phyloP scores from a whole-genome alignment of 106 monocot genomes.

The Amphibolis antarctica region DNA sequence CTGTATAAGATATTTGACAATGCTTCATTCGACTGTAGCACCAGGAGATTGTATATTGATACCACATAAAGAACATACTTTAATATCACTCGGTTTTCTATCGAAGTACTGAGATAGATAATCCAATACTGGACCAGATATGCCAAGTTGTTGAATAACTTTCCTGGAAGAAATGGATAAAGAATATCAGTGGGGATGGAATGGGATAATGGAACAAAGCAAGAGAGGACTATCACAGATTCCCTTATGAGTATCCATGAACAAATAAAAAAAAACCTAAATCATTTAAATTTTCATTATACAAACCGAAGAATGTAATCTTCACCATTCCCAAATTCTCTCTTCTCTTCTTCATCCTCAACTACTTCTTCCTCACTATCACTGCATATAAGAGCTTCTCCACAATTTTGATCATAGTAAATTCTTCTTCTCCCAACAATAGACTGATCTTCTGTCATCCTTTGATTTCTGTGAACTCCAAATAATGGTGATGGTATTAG shows the following conservation, averaged over 20 bases:
- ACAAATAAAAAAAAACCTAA: not conserved
- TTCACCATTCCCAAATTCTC: conserved; percentile 74
- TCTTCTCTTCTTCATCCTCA: conserved; percentile 97
- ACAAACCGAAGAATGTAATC: conserved; percentile 85
- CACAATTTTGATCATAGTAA: conserved; percentile 90
- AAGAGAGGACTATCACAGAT: conserved; percentile 1
- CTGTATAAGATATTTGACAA: conserved; percentile 57
- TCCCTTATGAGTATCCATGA: not conserved
- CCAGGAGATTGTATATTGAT: not conserved
- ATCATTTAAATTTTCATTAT: not conserved
- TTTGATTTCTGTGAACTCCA: conserved; percentile 60
- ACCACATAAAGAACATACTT: conserved; percentile 24
- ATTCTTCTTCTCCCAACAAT: conserved; percentile 94
- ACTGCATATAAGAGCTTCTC: conserved; percentile 97
- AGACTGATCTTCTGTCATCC: conserved; percentile 98
- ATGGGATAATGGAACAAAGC: not conserved
- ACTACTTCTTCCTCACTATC: conserved; percentile 89
- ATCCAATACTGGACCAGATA: conserved; percentile 48
- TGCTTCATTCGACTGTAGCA: conserved; percentile 9
- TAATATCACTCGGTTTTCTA: conserved; percentile 58
- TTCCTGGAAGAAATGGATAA: conserved; percentile 33
- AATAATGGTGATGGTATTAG: not conserved
- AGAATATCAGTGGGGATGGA: not conserved
- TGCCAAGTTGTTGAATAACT: conserved; percentile 61
- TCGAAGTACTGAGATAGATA: conserved; percentile 44